A percentile compares a stretch with the other conserved stretches of the same genome.
These are phyloP conservation scores for Taiozyma sp. DNA, from an alignment of 1,139 yeast species.

Conservation along the genomic window DNA sequence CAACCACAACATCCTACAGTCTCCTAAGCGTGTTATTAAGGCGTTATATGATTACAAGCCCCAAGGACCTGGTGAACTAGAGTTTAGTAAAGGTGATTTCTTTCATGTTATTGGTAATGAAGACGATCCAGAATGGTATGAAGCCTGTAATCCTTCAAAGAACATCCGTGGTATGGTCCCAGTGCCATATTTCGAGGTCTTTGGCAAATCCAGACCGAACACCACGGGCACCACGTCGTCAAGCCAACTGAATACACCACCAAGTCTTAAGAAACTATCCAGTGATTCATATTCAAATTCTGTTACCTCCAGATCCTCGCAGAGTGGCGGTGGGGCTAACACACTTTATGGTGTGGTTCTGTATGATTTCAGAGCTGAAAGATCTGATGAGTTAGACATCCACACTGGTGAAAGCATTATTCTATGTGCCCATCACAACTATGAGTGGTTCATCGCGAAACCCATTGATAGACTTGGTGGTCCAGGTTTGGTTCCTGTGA, in stretches of 20 bases:
- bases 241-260: conserved; percentile 6
- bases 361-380: conserved; percentile 85
- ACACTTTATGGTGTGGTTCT: conserved; percentile 63
- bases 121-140: conserved; percentile 71
- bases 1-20: conserved; percentile 21
- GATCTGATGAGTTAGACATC: conserved; percentile 82
- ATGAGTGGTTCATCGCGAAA: conserved; percentile 97
- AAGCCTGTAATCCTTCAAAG: conserved; percentile 84
- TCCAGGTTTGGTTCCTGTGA: conserved; percentile 92
- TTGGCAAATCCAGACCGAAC: conserved; percentile 43
- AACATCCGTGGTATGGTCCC: conserved; percentile 86
- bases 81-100: conserved; percentile 79
- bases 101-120: conserved; percentile 73
- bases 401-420: conserved; percentile 84
- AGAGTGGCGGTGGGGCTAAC: conserved; percentile 13
- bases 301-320: conserved; percentile 13
- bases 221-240: conserved; percentile 1
- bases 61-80: conserved; percentile 78
- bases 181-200: conserved; percentile 73
- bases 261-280: conserved; percentile 15
- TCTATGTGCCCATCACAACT: conserved; percentile 92
- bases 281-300: conserved; percentile 12
- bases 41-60: conserved; percentile 79
- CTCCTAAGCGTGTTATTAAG: conserved; percentile 78
- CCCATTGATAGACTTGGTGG: conserved; percentile 95